Conservation (phyloP, 2,329 filamentous ascomycete species). For the Aureobasidium musti region DNA sequence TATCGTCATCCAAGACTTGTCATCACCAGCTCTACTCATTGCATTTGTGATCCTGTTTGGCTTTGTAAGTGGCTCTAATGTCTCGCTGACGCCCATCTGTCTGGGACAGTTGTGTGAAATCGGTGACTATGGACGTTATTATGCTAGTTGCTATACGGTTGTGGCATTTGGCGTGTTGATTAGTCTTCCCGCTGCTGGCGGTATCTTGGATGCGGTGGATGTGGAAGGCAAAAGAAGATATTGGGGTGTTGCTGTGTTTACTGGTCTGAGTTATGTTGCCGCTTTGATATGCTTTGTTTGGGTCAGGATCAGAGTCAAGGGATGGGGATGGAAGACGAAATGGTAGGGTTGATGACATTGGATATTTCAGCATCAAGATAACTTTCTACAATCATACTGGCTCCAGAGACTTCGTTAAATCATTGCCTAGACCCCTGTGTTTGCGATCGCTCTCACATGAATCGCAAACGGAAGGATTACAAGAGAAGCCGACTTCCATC, state of each 20-base stretch:
- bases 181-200: conserved; percentile 51
- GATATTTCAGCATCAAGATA: no score
- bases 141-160: conserved; percentile 80
- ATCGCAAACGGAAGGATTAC: no score
- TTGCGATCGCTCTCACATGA: no score
- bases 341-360: neutral
- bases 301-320: conserved; percentile 38
- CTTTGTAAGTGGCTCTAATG: conserved; percentile 77
- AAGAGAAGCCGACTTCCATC: no score
- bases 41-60: conserved; percentile 77
- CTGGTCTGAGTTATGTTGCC: conserved; percentile 47
- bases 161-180: conserved; percentile 68
- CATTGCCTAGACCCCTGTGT: no score
- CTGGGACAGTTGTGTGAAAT: conserved; percentile 79
- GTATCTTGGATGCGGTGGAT: conserved; percentile 44
- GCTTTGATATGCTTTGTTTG: conserved; percentile 44
- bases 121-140: conserved; percentile 76
- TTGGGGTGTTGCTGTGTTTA: conserved; percentile 51
- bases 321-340: neutral
- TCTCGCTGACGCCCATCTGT: conserved; percentile 80
- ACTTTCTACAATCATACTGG: no score
- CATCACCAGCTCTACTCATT: conserved; percentile 58
- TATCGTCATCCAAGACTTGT: conserved; percentile 33
- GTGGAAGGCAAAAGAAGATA: conserved; percentile 38
- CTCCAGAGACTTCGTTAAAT: no score